phyloP scores from a whole-genome alignment of 495 filamentous ascomycete species.

The Trypethelium eluteriae region DNA sequence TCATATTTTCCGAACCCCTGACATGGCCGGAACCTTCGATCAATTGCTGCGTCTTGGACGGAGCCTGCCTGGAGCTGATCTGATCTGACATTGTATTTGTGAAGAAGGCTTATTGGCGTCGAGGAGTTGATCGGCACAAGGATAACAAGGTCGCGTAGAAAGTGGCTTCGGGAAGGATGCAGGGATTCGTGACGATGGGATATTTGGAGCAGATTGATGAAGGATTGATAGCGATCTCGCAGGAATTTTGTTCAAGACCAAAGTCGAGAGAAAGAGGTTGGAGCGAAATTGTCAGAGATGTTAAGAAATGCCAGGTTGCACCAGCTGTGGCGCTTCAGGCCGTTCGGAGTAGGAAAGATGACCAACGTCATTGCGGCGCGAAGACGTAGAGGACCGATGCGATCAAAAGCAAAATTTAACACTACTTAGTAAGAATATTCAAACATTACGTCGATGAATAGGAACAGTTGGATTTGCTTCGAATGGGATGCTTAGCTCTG shows the following conservation, averaged over 20 bases:
- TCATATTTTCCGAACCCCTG: not conserved
- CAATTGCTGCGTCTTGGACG: conserved; percentile 1
- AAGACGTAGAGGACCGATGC: not conserved
- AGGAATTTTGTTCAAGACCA: not conserved
- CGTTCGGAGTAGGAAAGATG: not conserved
- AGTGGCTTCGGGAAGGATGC: not conserved
- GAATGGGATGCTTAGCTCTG: not conserved
- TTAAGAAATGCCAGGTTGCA: not conserved
- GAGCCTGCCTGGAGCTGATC: not conserved
- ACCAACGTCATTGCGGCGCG: not conserved
- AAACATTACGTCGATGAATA: not conserved
- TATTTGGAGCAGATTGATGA: not conserved
- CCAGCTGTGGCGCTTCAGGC: not conserved
- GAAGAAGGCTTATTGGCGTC: not conserved
- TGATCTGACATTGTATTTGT: not conserved
- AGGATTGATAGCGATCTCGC: not conserved
- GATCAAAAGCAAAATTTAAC: not conserved
- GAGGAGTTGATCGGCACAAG: not conserved
- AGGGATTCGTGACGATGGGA: not conserved
- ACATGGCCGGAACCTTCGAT: conserved; percentile 2
- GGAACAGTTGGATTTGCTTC: not conserved
- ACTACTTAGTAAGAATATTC: not conserved
- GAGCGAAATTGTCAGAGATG: not conserved
- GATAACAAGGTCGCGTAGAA: not conserved
- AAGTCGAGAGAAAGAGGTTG: not conserved